Percentiles rank a stretch among this genome's conserved stretches.
phyloP scores from a whole-genome alignment of 2,329 filamentous ascomycete genomes.

The Phyllosticta paracitricarpa region DNA sequence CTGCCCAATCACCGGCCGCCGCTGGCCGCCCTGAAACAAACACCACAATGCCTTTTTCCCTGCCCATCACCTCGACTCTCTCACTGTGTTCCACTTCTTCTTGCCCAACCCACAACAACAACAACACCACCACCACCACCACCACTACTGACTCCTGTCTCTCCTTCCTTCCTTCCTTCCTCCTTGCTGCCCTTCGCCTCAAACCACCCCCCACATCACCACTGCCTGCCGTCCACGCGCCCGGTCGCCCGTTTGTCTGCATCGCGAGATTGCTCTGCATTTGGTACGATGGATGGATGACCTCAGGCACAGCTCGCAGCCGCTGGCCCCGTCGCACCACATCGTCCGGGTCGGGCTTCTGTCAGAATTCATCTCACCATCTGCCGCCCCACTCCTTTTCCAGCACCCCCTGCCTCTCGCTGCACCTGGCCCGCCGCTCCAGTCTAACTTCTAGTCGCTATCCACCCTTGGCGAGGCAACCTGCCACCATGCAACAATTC shows the following conservation, averaged over 20 bases:
- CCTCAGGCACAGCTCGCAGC: constrained; percentile 4
- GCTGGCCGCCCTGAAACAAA: not conserved
- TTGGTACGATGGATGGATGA: not conserved
- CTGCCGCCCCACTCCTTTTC: not conserved
- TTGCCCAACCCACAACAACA: not conserved
- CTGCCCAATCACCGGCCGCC: not conserved
- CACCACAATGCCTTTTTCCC: not conserved
- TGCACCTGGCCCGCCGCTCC: not conserved
- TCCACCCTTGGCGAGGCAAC: not conserved
- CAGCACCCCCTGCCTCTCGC: not conserved
- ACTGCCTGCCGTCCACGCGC: not conserved
- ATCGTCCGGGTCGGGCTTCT: not conserved
- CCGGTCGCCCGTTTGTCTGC: not conserved
- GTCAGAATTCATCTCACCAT: constrained; percentile 5
- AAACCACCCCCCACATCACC: constrained; percentile 1
- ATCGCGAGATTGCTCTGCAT: not conserved
- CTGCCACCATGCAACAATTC: not conserved
- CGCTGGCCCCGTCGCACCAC: constrained; percentile 2
- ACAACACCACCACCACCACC: not conserved
- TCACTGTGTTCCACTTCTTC: not conserved
- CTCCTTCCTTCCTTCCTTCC: not conserved
- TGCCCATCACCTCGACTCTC: not conserved
- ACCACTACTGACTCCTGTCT: not conserved
- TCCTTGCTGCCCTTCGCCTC: not conserved
- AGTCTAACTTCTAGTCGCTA: not conserved